phyloP scores from a whole-genome alignment of 805 yeast species.

The Cyberlindnera maritima region DNA sequence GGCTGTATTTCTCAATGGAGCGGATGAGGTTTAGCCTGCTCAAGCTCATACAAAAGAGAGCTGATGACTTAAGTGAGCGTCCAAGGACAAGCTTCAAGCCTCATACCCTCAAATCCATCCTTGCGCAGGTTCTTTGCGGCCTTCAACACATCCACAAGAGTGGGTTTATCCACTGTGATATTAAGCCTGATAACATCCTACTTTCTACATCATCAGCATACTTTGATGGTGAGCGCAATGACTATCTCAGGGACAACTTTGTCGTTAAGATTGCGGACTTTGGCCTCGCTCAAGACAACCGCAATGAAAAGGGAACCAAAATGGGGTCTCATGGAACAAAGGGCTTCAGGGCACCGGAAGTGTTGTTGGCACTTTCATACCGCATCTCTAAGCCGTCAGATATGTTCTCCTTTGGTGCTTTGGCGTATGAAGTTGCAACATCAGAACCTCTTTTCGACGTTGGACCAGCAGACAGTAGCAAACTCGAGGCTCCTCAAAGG shows the following conservation, averaged over 20 bases:
- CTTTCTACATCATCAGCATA: not conserved
- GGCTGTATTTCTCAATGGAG: not conserved
- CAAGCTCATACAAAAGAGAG: no score
- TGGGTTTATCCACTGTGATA: not conserved
- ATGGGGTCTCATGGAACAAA: no score
- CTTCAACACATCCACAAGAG: not conserved
- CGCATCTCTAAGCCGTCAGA: no score
- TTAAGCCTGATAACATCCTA: not conserved
- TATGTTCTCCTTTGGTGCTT: no score
- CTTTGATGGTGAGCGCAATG: not conserved
- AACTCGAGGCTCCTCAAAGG: no score
- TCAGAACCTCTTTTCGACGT: no score
- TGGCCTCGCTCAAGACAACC: not conserved
- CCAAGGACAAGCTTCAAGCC: not conserved
- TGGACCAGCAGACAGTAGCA: no score
- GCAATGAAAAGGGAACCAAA: not conserved
- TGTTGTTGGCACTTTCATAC: no score
- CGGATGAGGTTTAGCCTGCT: not conserved
- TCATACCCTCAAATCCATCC: not conserved
- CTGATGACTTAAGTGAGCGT: no score
- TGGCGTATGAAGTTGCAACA: no score
- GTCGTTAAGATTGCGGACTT: not conserved
- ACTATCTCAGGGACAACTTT: not conserved
- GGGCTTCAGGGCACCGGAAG: no score
- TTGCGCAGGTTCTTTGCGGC: not conserved